phyloP scores from a whole-genome alignment of 768 basidiomycete species.

The Termitomyces sp. region DNA sequence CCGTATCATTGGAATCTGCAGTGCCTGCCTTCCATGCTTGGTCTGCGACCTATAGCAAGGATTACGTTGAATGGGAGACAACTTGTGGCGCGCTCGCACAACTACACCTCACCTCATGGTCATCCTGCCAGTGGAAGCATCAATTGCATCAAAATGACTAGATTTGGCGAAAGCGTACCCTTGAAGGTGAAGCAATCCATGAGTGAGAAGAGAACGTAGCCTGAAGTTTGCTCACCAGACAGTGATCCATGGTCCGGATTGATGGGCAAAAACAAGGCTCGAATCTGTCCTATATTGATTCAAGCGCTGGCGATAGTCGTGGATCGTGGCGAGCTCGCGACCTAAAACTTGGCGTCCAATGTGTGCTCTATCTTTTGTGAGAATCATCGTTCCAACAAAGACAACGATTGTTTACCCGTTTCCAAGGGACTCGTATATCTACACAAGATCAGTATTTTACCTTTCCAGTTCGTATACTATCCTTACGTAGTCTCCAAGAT shows the following conservation, averaged over 20 bases:
- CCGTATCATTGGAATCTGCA: slow-evolving; percentile 28
- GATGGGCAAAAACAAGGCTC: slow-evolving; percentile 4
- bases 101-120: neutral
- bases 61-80: neutral
- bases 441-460: neutral
- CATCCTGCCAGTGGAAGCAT: neutral
- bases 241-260: neutral
- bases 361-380: neutral
- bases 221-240: neutral
- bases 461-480: neutral
- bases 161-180: neutral
- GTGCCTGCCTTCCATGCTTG: slow-evolving; percentile 3
- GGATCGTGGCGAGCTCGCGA: neutral
- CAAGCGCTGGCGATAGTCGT: slow-evolving; percentile 2
- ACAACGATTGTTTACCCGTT: neutral
- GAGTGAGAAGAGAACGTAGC: neutral
- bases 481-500: slow-evolving; percentile 62
- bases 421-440: slow-evolving; percentile 2
- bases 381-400: neutral
- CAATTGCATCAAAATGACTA: neutral
- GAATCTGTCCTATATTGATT: slow-evolving; percentile 1
- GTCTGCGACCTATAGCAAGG: neutral
- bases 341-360: neutral
- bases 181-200: neutral
- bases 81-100: neutral